Evolutionary conservation across 257 asterid genomes (phyloP), one percentile per base, ranked within the genome.

Genomic region (Fraxinus anomala): DNA sequence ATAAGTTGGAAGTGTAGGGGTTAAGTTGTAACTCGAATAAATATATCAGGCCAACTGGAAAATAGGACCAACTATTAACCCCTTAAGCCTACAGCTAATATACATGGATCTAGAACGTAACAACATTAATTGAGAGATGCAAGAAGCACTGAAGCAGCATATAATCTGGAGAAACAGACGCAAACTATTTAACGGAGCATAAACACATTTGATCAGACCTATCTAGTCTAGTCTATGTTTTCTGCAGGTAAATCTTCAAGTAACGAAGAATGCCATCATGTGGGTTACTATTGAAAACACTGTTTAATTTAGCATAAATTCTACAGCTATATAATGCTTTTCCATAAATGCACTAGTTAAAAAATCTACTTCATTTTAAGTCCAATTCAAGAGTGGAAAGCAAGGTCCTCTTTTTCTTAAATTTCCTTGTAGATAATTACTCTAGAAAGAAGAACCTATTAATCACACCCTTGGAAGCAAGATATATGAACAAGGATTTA

Each of bases 41-140:
- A 6, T 47, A 63, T 23, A 28, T 56, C 23, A 47, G 30, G 71
- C 42, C 39, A 78, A 74, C 69, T 49, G n/a, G 23, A 70, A 36
- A 76, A 14, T 13, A 47, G 56, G 56, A 47, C 56, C 19, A 6
- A 47, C 56, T 14, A 47, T 5, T 13, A 12, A 44, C 19, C 54
- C 19, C 54, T 44, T 44, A 44, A 44, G 6, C 54, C 54, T 44
- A 44, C 3, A 56, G 66, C 30, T 19, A n/a, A 56, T 1, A 21
- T 7, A 56, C 66, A 54, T n/a, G 30, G 66, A 23, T 56, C 66
- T 56, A 56, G 66, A 28, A n/a, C 66, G 11, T 56, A 23, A 23
- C 26, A 56, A 56, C 26, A 21, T 8, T n/a, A 17, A 17, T 5
- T 54, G 26, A n/a, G 65, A 56, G 66, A 28, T 19, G 13, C 66